phyloP scores from a whole-genome alignment of 2,329 filamentous ascomycete genomes.

The Magnaporthiopsis poae region DNA sequence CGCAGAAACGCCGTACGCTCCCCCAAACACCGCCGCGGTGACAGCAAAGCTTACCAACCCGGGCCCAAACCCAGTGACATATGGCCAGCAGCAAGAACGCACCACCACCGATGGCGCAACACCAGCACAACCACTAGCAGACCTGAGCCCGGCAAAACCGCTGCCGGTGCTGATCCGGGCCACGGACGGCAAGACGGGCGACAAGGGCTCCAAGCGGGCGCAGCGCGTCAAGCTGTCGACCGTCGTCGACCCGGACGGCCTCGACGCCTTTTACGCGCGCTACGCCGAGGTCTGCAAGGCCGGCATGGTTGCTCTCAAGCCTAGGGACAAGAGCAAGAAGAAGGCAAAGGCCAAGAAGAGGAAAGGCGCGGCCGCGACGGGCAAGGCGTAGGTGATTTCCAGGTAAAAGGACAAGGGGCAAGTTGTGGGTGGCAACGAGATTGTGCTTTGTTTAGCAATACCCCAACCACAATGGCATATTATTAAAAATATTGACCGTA shows the following conservation, averaged over 20 bases:
- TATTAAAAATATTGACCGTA: neutral
- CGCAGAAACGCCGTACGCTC: conserved; percentile 62
- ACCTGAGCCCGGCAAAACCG: conserved; percentile 48
- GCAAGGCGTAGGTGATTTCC: neutral
- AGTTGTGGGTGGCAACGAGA: neutral
- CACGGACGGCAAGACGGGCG: conserved; percentile 64
- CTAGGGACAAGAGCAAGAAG: conserved; percentile 80
- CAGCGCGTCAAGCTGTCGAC: conserved; percentile 70
- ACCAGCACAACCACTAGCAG: conserved; percentile 36
- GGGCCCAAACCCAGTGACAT: conserved; percentile 7
- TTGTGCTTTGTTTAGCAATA: neutral
- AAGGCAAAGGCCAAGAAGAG: conserved; percentile 70
- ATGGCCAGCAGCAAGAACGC: conserved; percentile 4
- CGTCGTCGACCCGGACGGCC: conserved; percentile 61
- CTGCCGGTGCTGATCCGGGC: conserved; percentile 73
- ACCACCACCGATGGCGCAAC: conserved; percentile 27
- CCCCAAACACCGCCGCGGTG: neutral
- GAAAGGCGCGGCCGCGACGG: conserved; percentile 31
- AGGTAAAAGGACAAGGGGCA: neutral
- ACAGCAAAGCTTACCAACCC: neutral
- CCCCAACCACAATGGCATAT: neutral
- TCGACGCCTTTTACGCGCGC: conserved; percentile 70
- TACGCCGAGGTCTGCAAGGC: conserved; percentile 88
- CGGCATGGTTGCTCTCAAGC: conserved; percentile 84
- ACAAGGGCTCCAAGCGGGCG: conserved; percentile 41